phyloP scores from a whole-genome alignment of 495 filamentous ascomycete genomes.

The Hypoxylon cercidicola region DNA sequence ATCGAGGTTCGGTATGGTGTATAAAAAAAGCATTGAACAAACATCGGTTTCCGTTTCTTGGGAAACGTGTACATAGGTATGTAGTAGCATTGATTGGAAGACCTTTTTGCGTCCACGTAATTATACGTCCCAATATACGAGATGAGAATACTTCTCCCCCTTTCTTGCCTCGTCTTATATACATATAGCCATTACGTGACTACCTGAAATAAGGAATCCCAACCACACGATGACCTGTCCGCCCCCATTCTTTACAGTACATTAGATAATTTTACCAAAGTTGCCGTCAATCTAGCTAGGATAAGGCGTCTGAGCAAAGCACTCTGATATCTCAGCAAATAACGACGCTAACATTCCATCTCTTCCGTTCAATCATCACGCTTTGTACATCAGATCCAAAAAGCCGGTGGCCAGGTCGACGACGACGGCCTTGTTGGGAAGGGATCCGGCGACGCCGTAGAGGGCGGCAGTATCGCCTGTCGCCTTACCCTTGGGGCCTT shows the following conservation, averaged over 20 bases:
- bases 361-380: conserved; percentile 56
- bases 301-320: not conserved
- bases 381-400: conserved; percentile 95
- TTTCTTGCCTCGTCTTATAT: not conserved
- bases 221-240: no score
- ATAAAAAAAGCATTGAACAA: conserved; percentile 37
- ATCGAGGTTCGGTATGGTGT: conserved; percentile 28
- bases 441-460: conserved; percentile 93
- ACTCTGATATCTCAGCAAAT: no score
- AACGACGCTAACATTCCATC: not conserved
- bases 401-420: conserved; percentile 90
- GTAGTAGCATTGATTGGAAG: conserved; percentile 27
- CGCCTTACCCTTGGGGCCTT: conserved; percentile 70
- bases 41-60: conserved; percentile 7
- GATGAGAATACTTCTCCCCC: not conserved
- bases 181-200: not conserved
- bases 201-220: no score
- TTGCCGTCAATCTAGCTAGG: no score
- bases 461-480: conserved; percentile 83
- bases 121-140: not conserved
- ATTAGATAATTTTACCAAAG: no score
- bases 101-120: conserved; percentile 13
- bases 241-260: no score
- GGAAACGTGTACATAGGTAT: conserved; percentile 24
- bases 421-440: conserved; percentile 95